Evolutionary conservation across 371 early-diverging fungal genomes (phyloP).

Genomic region (Dichotomocladium elegans): DNA sequence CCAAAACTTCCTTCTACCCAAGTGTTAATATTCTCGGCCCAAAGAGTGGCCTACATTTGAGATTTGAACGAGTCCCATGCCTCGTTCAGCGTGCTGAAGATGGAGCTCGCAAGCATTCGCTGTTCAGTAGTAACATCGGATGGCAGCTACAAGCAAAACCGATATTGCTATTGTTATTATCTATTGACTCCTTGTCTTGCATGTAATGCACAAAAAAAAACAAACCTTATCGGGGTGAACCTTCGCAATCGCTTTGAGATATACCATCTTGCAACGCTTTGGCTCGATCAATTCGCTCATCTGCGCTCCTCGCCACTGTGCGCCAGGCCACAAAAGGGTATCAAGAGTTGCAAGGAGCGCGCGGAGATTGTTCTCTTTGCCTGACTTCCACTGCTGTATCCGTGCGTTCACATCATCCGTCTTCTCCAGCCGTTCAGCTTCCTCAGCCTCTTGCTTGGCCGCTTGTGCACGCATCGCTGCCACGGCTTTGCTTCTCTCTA

Average conservation of each 20-base stretch:
- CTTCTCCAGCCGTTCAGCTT: conserved; percentile 66
- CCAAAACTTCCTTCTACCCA: too few relatives aligned
- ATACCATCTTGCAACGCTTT: conserved; percentile 83
- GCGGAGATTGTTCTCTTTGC: conserved; percentile 88
- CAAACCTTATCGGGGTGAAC: conserved; percentile 95
- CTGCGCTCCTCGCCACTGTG: conserved; percentile 69
- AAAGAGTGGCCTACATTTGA: conserved; percentile 24
- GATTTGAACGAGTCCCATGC: conserved; percentile 92
- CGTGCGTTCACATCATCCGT: conserved; percentile 79
- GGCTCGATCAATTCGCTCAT: conserved; percentile 85
- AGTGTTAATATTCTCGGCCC: too few relatives aligned
- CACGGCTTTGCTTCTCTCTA: conserved; percentile 56
- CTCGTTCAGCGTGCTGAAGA: conserved; percentile 85
- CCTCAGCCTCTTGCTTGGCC: conserved; percentile 69
- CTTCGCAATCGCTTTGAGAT: conserved; percentile 90
- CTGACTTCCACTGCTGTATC: conserved; percentile 68
- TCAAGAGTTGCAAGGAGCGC: conserved; percentile 85
- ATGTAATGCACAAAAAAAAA: background rate
- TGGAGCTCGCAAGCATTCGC: conserved; percentile 80
- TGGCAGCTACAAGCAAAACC: conserved; percentile 31
- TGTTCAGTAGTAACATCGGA: conserved; percentile 70
- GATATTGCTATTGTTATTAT: too few relatives aligned
- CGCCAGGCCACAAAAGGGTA: conserved; percentile 73
- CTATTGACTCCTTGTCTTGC: too few relatives aligned
- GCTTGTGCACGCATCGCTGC: conserved; percentile 72